Percentiles rank a stretch among this genome's conserved stretches.
These are phyloP conservation scores for Carex pumila DNA, from an alignment of 176 grass and related monocot species.

Conservation along the genomic window DNA sequence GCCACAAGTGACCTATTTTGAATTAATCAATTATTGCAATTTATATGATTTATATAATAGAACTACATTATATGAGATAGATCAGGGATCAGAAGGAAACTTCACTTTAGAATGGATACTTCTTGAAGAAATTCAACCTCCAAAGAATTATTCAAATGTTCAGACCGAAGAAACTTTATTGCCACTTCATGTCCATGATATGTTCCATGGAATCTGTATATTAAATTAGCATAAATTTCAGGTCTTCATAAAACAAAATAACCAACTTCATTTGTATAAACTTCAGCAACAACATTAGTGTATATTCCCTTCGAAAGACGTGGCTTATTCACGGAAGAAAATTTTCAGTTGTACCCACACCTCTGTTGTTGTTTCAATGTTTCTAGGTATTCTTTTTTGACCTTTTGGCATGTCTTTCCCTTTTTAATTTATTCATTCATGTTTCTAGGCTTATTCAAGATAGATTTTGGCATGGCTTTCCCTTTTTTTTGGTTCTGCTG, in stretches of 20 bases:
- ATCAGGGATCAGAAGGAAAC: slow-evolving; percentile 19
- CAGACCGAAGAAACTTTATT: slow-evolving; percentile 68
- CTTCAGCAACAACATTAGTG: background rate
- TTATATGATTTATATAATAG: slow-evolving; percentile 16
- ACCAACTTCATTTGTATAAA: no score
- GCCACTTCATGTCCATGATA: slow-evolving; percentile 76
- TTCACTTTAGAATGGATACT: slow-evolving; percentile 81
- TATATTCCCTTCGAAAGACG: background rate
- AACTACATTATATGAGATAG: slow-evolving; percentile 20
- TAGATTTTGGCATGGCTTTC: no score
- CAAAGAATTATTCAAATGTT: slow-evolving; percentile 58
- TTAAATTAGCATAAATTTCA: background rate
- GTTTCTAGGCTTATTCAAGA: no score
- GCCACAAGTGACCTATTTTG: slow-evolving; percentile 23
- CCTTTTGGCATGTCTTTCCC: background rate
- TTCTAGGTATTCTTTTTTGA: background rate
- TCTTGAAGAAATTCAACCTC: slow-evolving; percentile 86
- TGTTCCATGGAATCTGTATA: slow-evolving; percentile 62
- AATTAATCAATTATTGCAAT: slow-evolving; percentile 28
- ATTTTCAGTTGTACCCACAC: background rate
- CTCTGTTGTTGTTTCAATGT: background rate
- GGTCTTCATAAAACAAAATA: background rate
- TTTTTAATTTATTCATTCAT: background rate
- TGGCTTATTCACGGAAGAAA: background rate
- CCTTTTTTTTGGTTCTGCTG: no score